phyloP scores from a whole-genome alignment of 2,329 filamentous ascomycete species.

The Trichoderma gracile region DNA sequence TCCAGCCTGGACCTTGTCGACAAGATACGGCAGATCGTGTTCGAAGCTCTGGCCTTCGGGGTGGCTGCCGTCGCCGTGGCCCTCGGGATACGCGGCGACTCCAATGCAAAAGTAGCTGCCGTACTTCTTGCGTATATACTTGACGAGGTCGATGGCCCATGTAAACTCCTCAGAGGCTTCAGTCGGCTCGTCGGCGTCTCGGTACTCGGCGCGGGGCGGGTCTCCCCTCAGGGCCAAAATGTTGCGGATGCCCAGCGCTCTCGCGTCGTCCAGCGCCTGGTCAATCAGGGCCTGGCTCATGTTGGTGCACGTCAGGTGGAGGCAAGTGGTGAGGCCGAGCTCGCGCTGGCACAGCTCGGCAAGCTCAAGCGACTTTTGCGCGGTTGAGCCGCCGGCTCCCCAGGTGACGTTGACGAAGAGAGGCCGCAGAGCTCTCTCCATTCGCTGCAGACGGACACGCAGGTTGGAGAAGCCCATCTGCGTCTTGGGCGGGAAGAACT shows the following conservation, averaged over 20 bases:
- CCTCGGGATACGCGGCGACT: slow-evolving; percentile 92
- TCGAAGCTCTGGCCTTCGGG: slow-evolving; percentile 69
- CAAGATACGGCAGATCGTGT: slow-evolving; percentile 81
- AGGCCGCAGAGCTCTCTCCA: slow-evolving; percentile 86
- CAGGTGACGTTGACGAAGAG: slow-evolving; percentile 97
- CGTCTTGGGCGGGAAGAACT: slow-evolving; percentile 99
- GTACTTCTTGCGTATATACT: slow-evolving; percentile 81
- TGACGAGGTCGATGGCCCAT: slow-evolving; percentile 86
- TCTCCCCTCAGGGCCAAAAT: slow-evolving; percentile 91
- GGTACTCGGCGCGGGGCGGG: slow-evolving; percentile 83
- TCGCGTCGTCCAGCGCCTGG: slow-evolving; percentile 85
- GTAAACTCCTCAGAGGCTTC: slow-evolving; percentile 76
- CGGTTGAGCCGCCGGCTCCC: slow-evolving; percentile 93
- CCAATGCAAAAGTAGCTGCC: slow-evolving; percentile 96
- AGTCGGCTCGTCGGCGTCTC: slow-evolving; percentile 57
- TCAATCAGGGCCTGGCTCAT: slow-evolving; percentile 89
- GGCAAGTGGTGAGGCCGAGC: slow-evolving; percentile 86
- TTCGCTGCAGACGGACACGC: slow-evolving; percentile 87
- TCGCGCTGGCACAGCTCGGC: slow-evolving; percentile 94
- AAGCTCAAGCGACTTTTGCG: slow-evolving; percentile 86
- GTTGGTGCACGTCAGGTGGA: slow-evolving; percentile 97
- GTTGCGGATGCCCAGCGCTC: slow-evolving; percentile 86
- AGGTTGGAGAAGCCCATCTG: slow-evolving; percentile 94
- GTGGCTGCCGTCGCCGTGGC: slow-evolving; percentile 87
- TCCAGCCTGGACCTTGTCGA: slow-evolving; percentile 87